These are phyloP conservation scores for Moniliophthora roreri DNA, from an alignment of 1,284 basidiomycete genomes.

Conservation along the genomic window DNA sequence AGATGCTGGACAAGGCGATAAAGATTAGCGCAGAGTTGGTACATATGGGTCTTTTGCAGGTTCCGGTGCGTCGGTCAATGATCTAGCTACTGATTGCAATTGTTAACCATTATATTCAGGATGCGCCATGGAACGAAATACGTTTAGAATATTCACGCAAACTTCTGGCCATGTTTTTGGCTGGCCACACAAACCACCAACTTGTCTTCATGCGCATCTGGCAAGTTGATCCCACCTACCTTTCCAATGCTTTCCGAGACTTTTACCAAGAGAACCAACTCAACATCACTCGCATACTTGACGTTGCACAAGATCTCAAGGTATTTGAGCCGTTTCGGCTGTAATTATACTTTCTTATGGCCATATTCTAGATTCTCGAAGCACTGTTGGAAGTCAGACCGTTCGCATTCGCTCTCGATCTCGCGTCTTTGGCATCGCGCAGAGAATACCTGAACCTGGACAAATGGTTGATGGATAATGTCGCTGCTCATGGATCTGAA, in stretches of 20 bases:
- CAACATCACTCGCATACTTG: constrained; percentile 92
- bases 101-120: constrained; percentile 32
- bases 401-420: constrained; percentile 87
- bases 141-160: constrained; percentile 86
- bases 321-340: constrained; percentile 40
- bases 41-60: constrained; percentile 90
- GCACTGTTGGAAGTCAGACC: constrained; percentile 86
- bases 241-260: constrained; percentile 85
- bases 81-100: background rate
- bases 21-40: constrained; percentile 94
- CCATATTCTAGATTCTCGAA: constrained; percentile 72
- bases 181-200: constrained; percentile 90
- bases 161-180: constrained; percentile 88
- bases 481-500: constrained; percentile 77
- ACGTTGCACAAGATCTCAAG: constrained; percentile 94
- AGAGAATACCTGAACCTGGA: constrained; percentile 94
- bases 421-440: constrained; percentile 90
- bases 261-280: constrained; percentile 92
- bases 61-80: constrained; percentile 61
- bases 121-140: constrained; percentile 86
- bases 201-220: constrained; percentile 96
- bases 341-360: background rate
- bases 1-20: constrained; percentile 90
- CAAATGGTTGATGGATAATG: constrained; percentile 93
- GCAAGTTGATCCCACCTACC: constrained; percentile 85